Evolutionary conservation across 1,284 basidiomycete species (phyloP), one percentile per base, ranked within the genome.

Genomic region (Ustilago loliicola): DNA sequence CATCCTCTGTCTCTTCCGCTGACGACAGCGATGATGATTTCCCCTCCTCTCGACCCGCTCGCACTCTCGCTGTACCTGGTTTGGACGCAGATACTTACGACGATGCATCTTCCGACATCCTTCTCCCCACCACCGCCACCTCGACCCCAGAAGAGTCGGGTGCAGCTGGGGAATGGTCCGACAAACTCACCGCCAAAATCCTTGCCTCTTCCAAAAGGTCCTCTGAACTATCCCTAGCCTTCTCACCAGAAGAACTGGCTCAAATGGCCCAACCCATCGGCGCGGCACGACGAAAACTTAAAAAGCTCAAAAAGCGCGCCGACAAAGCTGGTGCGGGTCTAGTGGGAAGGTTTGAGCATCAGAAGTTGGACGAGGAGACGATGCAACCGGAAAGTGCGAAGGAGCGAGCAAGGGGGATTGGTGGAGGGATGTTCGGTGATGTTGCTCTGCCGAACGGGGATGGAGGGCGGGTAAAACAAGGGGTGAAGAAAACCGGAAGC

Each of bases 281-380:
- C 13, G 64, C 66, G 1, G 23, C 55, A 0, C 27, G 74, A 0
- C 47, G 69, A 17, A 74, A 74, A 62, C 52, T 76, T 21, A 81
- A 81, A 47, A 81, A 81, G 70, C 25, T 65, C 21, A 77, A 78
- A 48, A 80, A 78, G 55, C 51, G 72, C 0, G 67, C 65, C 3
- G 68, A 74, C 10, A 63, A 59, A 13, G 66, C 74, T 0, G 78
- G 74, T 1, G 80, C 80, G 0, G 80, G 78, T 0, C 59, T 81
- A 1, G 80, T 73, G 3, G 59, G 62, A 0, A 30, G 30, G 34
- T 69, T 79, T 11, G 55, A 78, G 34, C 36, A 50, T 11, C 66
- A 69, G 9, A 66, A 52, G 60, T 27, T 66, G 40, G 72, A 55
- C 9, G 72, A 71, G 21, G 21, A 48, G 36, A 29, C 13, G 15